A percentile compares a stretch with the other conserved stretches of the same genome.
Evolutionary conservation across 2,329 filamentous ascomycete species (phyloP).

Genomic region (Rhynchosporium secalis): DNA sequence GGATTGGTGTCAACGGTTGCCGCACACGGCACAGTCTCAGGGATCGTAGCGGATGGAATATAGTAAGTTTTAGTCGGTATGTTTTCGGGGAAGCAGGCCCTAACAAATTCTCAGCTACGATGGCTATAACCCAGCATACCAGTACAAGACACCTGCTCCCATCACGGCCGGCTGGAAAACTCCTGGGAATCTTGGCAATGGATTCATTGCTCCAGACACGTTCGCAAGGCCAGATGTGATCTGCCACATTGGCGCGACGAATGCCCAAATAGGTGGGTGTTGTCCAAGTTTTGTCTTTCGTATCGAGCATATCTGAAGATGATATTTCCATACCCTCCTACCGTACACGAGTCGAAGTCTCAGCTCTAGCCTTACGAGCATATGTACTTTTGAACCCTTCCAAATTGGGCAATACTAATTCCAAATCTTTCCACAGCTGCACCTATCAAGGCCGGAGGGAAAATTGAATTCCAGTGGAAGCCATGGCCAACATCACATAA

Average conservation of each 20-base stretch:
- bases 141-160: conserved; percentile 42
- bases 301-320: too few relatives aligned
- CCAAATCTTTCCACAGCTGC: conserved; percentile 43
- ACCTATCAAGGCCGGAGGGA: conserved; percentile 60
- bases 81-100: neutral
- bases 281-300: too few relatives aligned
- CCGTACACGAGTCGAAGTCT: too few relatives aligned
- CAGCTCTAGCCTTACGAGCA: too few relatives aligned
- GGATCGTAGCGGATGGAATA: conserved; percentile 36
- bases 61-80: conserved; percentile 28
- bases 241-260: conserved; percentile 59
- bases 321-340: too few relatives aligned
- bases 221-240: conserved; percentile 56
- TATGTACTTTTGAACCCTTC: too few relatives aligned
- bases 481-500: conserved; percentile 65
- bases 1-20: conserved; percentile 28
- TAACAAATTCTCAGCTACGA: conserved; percentile 39
- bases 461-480: conserved; percentile 61
- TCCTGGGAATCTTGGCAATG: conserved; percentile 50
- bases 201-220: conserved; percentile 50
- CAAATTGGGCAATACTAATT: too few relatives aligned
- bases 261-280: conserved; percentile 40
- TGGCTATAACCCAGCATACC: conserved; percentile 36
- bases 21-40: conserved; percentile 35
- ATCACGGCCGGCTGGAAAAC: conserved; percentile 54